A percentile compares a stretch with the other conserved stretches of the same genome.
These are phyloP conservation scores for Astrothelium macrocarpum DNA, from an alignment of 495 filamentous ascomycete species.

Conservation along the genomic window DNA sequence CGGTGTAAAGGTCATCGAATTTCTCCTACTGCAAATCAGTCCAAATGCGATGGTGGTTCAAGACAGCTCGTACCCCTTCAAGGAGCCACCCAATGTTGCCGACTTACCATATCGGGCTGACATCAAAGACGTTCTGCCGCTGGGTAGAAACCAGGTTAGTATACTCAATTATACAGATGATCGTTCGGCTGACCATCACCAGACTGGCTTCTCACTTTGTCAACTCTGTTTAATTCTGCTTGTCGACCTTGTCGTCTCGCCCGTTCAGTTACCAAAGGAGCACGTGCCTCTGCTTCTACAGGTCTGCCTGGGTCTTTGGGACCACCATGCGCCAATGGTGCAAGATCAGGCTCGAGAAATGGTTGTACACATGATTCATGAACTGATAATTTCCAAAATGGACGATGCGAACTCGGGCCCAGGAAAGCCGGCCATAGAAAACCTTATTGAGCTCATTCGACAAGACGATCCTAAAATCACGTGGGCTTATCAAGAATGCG, in stretches of 20 bases:
- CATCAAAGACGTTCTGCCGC: conserved; percentile 64
- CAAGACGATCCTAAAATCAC: conserved; percentile 74
- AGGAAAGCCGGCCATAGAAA: conserved; percentile 67
- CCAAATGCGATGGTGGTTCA: conserved; percentile 88
- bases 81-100: conserved; percentile 62
- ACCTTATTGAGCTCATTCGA: conserved; percentile 83
- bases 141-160: conserved; percentile 73
- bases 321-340: conserved; percentile 88
- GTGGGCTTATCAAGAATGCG: conserved; percentile 91
- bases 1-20: conserved; percentile 87
- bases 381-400: conserved; percentile 83
- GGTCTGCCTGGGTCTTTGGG: conserved; percentile 89
- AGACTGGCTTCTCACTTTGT: conserved; percentile 76
- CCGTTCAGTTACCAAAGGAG: conserved; percentile 64
- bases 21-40: conserved; percentile 76
- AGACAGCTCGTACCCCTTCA: conserved; percentile 55
- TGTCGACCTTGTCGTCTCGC: conserved; percentile 91
- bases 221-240: conserved; percentile 89
- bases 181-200: neutral
- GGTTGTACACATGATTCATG: conserved; percentile 95
- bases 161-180: conserved; percentile 2
- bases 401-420: conserved; percentile 58
- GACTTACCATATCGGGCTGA: conserved; percentile 84
- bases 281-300: conserved; percentile 79
- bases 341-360: conserved; percentile 96